A percentile compares a stretch with the other conserved stretches of the same genome.
Conservation (phyloP, 192 early-diverging fungal genomes). For the Dissophora ornata region DNA sequence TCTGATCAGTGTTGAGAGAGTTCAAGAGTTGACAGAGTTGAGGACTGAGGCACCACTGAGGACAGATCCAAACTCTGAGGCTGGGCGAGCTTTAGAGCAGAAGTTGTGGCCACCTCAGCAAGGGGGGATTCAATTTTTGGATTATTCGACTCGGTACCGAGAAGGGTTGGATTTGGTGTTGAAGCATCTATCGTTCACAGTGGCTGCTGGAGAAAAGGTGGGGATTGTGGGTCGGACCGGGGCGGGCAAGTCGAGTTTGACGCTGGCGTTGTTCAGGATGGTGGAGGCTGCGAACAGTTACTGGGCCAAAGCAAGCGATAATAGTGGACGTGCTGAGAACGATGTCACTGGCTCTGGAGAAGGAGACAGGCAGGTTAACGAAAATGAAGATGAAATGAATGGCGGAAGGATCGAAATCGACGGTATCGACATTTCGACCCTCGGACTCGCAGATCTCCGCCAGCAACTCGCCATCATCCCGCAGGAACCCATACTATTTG, state of each 20-base stretch:
- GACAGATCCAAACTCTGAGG: constrained; percentile 46
- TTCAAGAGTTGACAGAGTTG: constrained; percentile 37
- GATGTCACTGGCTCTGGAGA: too few relatives aligned
- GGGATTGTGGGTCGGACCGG: constrained; percentile 84
- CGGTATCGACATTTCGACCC: constrained; percentile 67
- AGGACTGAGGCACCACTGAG: constrained; percentile 33
- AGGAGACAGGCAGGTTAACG: too few relatives aligned
- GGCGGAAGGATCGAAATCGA: too few relatives aligned
- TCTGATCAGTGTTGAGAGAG: constrained; percentile 37
- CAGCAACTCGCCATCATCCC: constrained; percentile 77
- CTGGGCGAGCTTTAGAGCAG: constrained; percentile 72
- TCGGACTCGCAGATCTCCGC: constrained; percentile 68
- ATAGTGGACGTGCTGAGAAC: too few relatives aligned
- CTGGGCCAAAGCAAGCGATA: background rate
- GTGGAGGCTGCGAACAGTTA: constrained; percentile 50
- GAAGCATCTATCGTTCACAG: constrained; percentile 72
- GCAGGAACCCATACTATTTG: constrained; percentile 82
- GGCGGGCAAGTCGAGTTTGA: constrained; percentile 63
- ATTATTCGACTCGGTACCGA: constrained; percentile 80
- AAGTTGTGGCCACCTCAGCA: constrained; percentile 68
- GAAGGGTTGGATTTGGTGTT: constrained; percentile 76
- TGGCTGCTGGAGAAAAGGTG: constrained; percentile 74
- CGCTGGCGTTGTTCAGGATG: constrained; percentile 59
- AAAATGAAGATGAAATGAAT: too few relatives aligned
- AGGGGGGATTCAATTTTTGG: constrained; percentile 73